Base-by-base conservation (phyloP, 2,329 filamentous ascomycete genomes). In the Exserohilum turcica region DNA sequence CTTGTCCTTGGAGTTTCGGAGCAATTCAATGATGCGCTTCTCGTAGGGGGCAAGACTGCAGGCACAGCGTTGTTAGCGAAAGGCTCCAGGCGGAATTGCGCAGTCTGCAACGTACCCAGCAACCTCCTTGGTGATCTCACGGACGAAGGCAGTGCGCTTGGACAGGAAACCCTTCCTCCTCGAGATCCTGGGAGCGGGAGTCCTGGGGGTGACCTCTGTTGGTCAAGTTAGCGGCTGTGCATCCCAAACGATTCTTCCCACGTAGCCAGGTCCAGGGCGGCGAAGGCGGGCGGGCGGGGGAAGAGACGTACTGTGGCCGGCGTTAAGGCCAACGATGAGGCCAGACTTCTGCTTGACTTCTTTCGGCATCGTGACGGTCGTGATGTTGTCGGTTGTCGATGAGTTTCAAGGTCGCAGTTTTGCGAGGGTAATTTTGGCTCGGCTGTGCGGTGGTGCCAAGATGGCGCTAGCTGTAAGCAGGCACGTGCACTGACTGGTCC, bases 1-100 rank as follows among this genome's bases (percentile, higher is more conserved):
- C 91, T 97, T 97, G 83, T 99, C 94, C 85, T 96, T 95, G 84
- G 86, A 89, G 90, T 99, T 99, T 76, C 94, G 91, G 82, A 99
- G 89, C 78, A 99, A 84, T 87, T 99, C 94, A 78, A 99, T 96
- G 73, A 99, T 91, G 78, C 94, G 92, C 81, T 94, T 93, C 88
- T 99, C 94, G 80, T 99, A 72, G 48, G 66, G 66, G 54, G 62
- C 64, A 57, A 67, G 64, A 47, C 64, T 67, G 49, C 29, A 44
- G 36, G 13, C 47, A 46, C 45, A 36, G 12, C 28, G 12, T 44
- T 35, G 45, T 63, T 55, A 63, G 60, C 44, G 39, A 15, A 5
- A 29, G 12, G 19, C 37, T 48, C 28, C n/a, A 19, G 18, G 15
- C 43, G 21, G 32, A 18, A 48, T 40, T 38, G 24, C 36, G 29